phyloP scores from a whole-genome alignment of 2,329 filamentous ascomycete species.

The Aureobasidium zeae region DNA sequence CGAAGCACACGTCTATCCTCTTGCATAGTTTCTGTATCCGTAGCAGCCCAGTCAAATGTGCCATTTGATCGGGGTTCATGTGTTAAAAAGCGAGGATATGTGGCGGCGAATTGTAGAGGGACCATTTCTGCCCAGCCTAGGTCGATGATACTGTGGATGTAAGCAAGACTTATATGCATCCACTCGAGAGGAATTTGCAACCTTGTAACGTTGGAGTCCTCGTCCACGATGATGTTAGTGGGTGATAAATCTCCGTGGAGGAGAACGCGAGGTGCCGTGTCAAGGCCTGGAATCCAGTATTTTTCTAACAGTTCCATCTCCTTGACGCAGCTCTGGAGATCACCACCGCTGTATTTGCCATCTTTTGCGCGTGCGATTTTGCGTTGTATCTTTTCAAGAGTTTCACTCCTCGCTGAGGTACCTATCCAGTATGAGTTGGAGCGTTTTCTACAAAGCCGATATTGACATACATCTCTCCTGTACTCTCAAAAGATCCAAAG shows the following conservation, averaged over 20 bases:
- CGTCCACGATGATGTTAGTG: not conserved
- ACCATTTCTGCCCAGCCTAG: not conserved
- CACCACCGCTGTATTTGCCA: not conserved
- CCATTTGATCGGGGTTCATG: not conserved
- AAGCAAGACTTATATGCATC: not conserved
- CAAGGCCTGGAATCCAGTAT: not conserved
- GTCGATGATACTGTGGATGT: not conserved
- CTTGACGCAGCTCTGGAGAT: not conserved
- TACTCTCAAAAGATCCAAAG: not conserved
- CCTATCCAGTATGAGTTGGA: not conserved
- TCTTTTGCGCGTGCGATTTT: not conserved
- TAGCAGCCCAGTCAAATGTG: not conserved
- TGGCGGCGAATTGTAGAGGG: not conserved
- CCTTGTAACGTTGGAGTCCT: not conserved
- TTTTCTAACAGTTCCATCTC: not conserved
- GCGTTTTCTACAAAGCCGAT: not conserved
- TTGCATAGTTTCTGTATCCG: not conserved
- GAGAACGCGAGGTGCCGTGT: not conserved
- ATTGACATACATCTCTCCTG: not conserved
- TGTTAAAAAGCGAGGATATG: slow-evolving; percentile 1
- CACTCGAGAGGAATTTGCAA: not conserved
- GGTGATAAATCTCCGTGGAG: not conserved
- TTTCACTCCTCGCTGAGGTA: not conserved
- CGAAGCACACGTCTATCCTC: not conserved
- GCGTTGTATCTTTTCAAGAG: not conserved